Percentiles rank a stretch among this genome's conserved stretches.
These are phyloP conservation scores for Pyrus hybrid DNA, from an alignment of 331 rosid species.

Conservation along the genomic window DNA sequence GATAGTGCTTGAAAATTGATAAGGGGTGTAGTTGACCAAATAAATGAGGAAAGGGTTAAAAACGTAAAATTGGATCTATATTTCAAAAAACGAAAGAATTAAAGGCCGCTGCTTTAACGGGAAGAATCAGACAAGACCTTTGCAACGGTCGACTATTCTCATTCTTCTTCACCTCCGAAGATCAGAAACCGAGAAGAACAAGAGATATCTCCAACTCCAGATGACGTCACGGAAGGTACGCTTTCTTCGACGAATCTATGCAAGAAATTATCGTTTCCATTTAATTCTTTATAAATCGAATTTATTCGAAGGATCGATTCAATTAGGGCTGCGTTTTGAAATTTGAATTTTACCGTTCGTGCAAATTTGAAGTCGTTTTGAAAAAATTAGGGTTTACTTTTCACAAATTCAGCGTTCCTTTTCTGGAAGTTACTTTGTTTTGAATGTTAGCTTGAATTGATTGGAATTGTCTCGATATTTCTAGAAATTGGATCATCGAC, in stretches of 20 bases:
- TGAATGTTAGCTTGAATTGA: not conserved
- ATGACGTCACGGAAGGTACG: conserved; percentile 3
- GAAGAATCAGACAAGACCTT: no score
- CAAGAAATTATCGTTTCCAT: not conserved
- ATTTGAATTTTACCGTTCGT: not conserved
- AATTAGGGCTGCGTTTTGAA: not conserved
- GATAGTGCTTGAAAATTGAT: no score
- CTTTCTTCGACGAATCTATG: not conserved
- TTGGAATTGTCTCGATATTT: not conserved
- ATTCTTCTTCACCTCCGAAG: not conserved
- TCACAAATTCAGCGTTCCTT: not conserved
- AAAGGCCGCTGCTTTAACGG: not conserved
- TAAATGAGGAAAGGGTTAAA: no score
- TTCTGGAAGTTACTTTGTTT: not conserved
- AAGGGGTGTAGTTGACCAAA: no score
- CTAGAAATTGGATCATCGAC: not conserved
- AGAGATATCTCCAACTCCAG: not conserved
- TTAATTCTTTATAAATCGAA: not conserved
- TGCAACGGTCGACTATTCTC: not conserved
- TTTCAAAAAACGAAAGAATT: not conserved
- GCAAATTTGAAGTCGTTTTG: not conserved
- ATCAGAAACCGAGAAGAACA: not conserved
- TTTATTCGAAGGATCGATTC: not conserved
- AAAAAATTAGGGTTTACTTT: no score
- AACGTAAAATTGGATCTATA: no score